Percentiles rank a stretch among this genome's conserved stretches.
These are phyloP conservation scores for Skeletonema menzelii DNA, from an alignment of 108 stramenopile genomes.

Conservation along the genomic window DNA sequence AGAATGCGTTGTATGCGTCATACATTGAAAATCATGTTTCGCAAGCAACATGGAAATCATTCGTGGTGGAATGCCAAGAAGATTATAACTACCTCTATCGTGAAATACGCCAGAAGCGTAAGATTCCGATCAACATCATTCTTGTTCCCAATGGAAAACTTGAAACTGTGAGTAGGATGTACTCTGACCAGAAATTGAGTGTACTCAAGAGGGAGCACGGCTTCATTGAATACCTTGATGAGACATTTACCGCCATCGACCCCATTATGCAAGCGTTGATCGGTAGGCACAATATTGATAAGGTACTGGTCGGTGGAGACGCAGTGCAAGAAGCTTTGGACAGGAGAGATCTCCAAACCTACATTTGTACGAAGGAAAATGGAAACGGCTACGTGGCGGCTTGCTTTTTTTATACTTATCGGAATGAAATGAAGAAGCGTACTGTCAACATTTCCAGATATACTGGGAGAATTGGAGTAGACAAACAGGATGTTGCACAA, in stretches of 20 bases:
- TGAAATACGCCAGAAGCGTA: constrained; percentile 56
- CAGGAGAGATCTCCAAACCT: constrained; percentile 44
- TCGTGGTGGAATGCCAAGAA: constrained; percentile 74
- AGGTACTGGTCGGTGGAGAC: constrained; percentile 76
- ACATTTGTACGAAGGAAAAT: constrained; percentile 41
- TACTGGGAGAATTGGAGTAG: constrained; percentile 27
- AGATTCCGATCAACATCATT: constrained; percentile 66
- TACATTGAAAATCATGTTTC: constrained; percentile 77
- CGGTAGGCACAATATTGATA: constrained; percentile 57
- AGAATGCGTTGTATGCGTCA: constrained; percentile 51
- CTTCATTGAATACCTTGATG: constrained; percentile 79
- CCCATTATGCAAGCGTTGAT: constrained; percentile 74
- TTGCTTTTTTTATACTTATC: constrained; percentile 38
- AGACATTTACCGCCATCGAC: constrained; percentile 67
- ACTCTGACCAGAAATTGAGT: constrained; percentile 64
- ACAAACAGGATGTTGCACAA: constrained; percentile 39
- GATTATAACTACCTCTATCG: constrained; percentile 79
- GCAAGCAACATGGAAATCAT: constrained; percentile 55
- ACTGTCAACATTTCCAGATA: constrained; percentile 56
- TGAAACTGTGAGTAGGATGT: constrained; percentile 35
- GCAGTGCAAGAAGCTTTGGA: constrained; percentile 62
- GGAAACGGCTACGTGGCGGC: constrained; percentile 18
- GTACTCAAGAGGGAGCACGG: constrained; percentile 68
- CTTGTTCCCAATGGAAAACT: constrained; percentile 29
- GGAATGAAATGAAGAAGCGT: constrained; percentile 37